Evolutionary conservation across 2,329 filamentous ascomycete genomes (phyloP), one percentile per base, ranked within the genome.

Genomic region (Colletotrichum destructivum): DNA sequence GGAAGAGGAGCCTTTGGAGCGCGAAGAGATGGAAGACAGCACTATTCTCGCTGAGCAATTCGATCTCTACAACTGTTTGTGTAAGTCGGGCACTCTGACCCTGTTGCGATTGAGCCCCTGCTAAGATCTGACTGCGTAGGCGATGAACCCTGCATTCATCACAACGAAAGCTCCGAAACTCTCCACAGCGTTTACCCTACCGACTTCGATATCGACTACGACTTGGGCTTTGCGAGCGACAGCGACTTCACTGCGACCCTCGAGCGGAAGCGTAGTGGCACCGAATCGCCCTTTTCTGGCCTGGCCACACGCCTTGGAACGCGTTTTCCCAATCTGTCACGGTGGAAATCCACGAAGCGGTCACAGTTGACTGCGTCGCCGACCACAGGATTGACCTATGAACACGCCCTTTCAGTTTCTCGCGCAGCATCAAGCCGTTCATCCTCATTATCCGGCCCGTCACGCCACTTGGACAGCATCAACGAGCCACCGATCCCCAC

Each of bases 341-440:
- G 86, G 23, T 89, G 87, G 87, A 86, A 82, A 68, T 83, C 84
- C 0, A 81, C 79, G 46, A 84, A 83, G 71, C 84, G 84, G 46
- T 79, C 82, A n/a, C 85, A 84, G 65, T 79, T 83, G 16, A 84
- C 85, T 56, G 82, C 85, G 15, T 86, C 84, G 0, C 93, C 94
- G 0, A 92, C 92, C 73, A 97, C 96, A 52, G 96, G 98, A 77
- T 88, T 96, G 31, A 94, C 90, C 18, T 88, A 97, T 61, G 95
- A 98, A 78, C 93, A 92, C 69, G 91, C 91, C 64, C 85, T 93
- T 31, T 90, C 91, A 3, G 52, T 67, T 21, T 92, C 91, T 2
- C 86, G 88, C 60, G 88, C 91, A 9, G 87, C 91, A 3, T 96
- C 94, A 3, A 93, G 94, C 76, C 89, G 93, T 64, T 93, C 94